Base-by-base conservation (phyloP, 2,329 filamentous ascomycete genomes). In the Ophiostoma angusticollis region DNA sequence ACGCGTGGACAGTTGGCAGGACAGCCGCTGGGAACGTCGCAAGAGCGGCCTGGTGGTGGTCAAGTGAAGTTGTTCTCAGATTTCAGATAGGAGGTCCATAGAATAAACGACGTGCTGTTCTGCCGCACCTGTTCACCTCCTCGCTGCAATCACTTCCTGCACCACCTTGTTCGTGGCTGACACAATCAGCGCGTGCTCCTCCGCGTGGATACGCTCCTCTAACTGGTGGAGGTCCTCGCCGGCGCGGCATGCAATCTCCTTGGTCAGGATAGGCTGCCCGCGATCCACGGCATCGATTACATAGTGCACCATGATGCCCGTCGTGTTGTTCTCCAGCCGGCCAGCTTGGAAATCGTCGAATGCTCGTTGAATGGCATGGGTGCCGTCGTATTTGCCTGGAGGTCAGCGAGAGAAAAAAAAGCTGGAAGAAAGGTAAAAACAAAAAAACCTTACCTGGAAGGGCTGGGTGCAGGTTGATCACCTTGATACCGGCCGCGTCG, bases 301-400 rank as follows among this genome's bases (percentile, higher is more conserved):
- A 58, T 87, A 80, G 61, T 94, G 86, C 13, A 85, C 76, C 87
- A 93, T 94, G 39, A 93, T 78, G 1, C 87, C 86, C 0, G 86
- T 93, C 47, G 68, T 70, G 47, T 70, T 70, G 48, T 81, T 69
- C 50, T 78, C 72, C 9, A 84, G 70, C 46, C 70, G 71, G 6
- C 72, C 70, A 2, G 60, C 62, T 54, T 77, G 59, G 54, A 82
- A 86, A 41, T 84, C 84, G 33, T 73, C 68, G 59, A 76, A 85
- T 3, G 86, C 84, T 18, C 84, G 68, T 50, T 81, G 74, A 50
- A 94, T 93, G 13, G 85, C 86, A 47, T 71, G 63, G 28, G 77
- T 74, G 5, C 86, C 86, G 48, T 87, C 81, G 54, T 85, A 87
- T 50, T 77, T 70, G 1, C 81, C 81, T 52, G 70, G 38, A 45